A percentile compares a stretch with the other conserved stretches of the same genome.
Evolutionary conservation across 2,329 filamentous ascomycete genomes (phyloP).

Genomic region (Keithomyces neogunnii): DNA sequence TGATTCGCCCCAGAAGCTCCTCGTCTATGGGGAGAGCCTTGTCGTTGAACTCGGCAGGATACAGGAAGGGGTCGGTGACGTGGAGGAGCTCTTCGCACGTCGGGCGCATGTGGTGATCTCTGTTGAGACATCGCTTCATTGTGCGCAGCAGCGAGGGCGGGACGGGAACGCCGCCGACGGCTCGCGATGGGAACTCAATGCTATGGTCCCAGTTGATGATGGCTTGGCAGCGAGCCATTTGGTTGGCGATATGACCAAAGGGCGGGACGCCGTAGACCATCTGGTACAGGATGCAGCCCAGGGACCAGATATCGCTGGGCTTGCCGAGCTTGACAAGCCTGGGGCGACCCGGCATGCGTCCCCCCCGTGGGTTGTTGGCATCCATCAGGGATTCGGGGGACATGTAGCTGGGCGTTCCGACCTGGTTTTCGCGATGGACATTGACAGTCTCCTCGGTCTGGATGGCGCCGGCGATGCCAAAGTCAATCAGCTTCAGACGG

Average conservation of each 20-base stretch:
- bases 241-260: conserved; percentile 85
- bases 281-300: conserved; percentile 95
- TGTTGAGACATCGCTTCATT: conserved; percentile 53
- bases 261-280: conserved; percentile 97
- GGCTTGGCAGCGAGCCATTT: conserved; percentile 76
- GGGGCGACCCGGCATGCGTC: conserved; percentile 33
- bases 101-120: conserved; percentile 54
- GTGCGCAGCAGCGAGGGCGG: conserved; percentile 52
- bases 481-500: conserved; percentile 91
- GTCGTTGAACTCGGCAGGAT: conserved; percentile 49
- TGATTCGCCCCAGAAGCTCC: conserved; percentile 52
- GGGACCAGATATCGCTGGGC: conserved; percentile 89
- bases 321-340: conserved; percentile 95
- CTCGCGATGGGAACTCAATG: conserved; percentile 64
- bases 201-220: conserved; percentile 71
- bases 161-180: conserved; percentile 56
- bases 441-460: conserved; percentile 94
- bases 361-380: conserved; percentile 57
- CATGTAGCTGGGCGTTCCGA: conserved; percentile 98
- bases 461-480: conserved; percentile 96
- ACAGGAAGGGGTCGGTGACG: conserved; percentile 53
- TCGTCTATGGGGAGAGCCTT: conserved; percentile 52
- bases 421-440: conserved; percentile 88
- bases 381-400: conserved; percentile 90
- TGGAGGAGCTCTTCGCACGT: conserved; percentile 55